These are phyloP conservation scores for Pisolithus thermaeus DNA, from an alignment of 1,284 basidiomycete species.

Conservation along the genomic window DNA sequence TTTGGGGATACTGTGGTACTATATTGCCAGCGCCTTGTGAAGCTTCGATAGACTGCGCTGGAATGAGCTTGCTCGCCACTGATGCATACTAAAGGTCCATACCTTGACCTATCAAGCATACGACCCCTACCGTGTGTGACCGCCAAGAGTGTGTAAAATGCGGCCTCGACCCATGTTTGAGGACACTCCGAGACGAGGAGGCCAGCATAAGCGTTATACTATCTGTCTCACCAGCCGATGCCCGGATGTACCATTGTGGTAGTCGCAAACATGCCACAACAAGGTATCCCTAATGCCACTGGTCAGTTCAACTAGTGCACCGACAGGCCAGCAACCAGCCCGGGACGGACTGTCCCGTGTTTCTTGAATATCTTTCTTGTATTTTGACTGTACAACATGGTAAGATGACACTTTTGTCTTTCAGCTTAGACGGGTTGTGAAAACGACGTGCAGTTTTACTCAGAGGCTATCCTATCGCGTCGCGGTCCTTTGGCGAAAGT, in stretches of 20 bases:
- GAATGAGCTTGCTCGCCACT: neutral
- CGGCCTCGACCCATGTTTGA: constrained; percentile 20
- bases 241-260: neutral
- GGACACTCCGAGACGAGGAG: constrained; percentile 33
- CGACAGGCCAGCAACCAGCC: constrained; percentile 18
- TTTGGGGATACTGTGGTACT: constrained; percentile 2
- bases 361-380: constrained; percentile 15
- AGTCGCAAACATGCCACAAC: constrained; percentile 20
- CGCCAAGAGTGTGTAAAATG: neutral
- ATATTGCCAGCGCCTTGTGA: constrained; percentile 5
- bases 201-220: constrained; percentile 32
- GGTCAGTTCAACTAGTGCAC: neutral
- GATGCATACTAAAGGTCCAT: neutral
- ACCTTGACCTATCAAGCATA: neutral
- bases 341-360: constrained; percentile 14
- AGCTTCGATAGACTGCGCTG: neutral
- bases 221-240: neutral
- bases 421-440: neutral
- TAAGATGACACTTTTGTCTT: constrained; percentile 3
- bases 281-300: neutral
- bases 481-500: constrained; percentile 93
- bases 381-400: constrained; percentile 25
- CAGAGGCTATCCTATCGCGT: constrained; percentile 88
- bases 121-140: neutral
- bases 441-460: constrained; percentile 64